phyloP scores from a whole-genome alignment of 2,329 filamentous ascomycete species.

The Fusarium miscanthi region DNA sequence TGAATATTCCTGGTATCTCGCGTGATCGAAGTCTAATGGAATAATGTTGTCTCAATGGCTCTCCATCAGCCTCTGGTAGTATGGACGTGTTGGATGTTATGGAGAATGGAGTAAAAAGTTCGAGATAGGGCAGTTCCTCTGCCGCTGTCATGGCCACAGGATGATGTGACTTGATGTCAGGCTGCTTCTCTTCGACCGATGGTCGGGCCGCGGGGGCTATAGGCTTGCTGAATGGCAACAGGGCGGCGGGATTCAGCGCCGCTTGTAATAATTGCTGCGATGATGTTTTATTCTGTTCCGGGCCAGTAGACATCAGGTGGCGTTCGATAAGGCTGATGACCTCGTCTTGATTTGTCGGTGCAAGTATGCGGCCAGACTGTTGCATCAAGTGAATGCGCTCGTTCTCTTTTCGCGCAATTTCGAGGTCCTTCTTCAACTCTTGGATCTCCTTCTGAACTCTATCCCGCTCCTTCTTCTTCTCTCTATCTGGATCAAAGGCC shows the following conservation, averaged over 20 bases:
- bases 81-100: constrained; percentile 67
- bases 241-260: constrained; percentile 62
- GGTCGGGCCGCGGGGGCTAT: constrained; percentile 40
- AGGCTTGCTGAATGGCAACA: constrained; percentile 62
- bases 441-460: constrained; percentile 66
- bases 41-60: constrained; percentile 64
- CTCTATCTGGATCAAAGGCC: constrained; percentile 53
- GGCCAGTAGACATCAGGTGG: constrained; percentile 54
- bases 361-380: constrained; percentile 52
- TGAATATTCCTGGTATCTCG: constrained; percentile 63
- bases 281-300: constrained; percentile 40
- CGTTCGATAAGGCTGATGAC: constrained; percentile 55
- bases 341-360: constrained; percentile 50
- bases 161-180: constrained; percentile 69
- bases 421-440: constrained; percentile 68
- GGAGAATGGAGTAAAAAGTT: constrained; percentile 75
- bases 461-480: constrained; percentile 65
- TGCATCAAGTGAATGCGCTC: constrained; percentile 60
- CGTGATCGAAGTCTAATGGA: constrained; percentile 62
- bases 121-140: constrained; percentile 75
- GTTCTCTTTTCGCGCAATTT: constrained; percentile 67
- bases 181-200: constrained; percentile 46
- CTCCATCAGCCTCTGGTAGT: constrained; percentile 50
- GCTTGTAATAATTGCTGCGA: constrained; percentile 59
- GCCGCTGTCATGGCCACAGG: constrained; percentile 70